Evolutionary conservation across 1,139 yeast genomes (phyloP).

Genomic region (Yamadazyma epiphylla): DNA sequence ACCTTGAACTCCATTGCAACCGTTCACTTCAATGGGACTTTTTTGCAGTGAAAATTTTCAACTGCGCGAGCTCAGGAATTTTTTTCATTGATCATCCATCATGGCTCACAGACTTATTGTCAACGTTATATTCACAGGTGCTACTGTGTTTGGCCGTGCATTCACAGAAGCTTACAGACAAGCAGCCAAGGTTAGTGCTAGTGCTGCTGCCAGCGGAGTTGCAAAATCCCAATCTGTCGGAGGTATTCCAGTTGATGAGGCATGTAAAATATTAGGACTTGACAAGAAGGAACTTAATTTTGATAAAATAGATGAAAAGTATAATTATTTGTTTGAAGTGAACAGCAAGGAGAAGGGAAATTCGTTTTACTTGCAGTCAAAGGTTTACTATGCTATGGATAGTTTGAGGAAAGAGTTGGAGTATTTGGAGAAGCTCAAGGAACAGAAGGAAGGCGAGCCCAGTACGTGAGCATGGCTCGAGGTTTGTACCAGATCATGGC

Average conservation of each 20-base stretch:
- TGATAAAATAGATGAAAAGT: slow-evolving; percentile 70
- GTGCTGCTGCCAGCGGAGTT: slow-evolving; percentile 52
- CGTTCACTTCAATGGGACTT: background rate
- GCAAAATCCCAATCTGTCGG: slow-evolving; percentile 50
- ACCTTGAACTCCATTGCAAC: background rate
- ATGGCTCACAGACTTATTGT: slow-evolving; percentile 90
- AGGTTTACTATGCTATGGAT: slow-evolving; percentile 71
- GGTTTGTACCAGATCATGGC: too few relatives aligned
- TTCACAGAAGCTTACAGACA: slow-evolving; percentile 96
- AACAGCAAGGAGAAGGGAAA: slow-evolving; percentile 94
- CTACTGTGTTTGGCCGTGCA: slow-evolving; percentile 93
- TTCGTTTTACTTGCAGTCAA: slow-evolving; percentile 86
- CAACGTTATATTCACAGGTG: slow-evolving; percentile 90
- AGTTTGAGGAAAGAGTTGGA: slow-evolving; percentile 44
- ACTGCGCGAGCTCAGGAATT: slow-evolving; percentile 1
- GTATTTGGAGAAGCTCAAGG: slow-evolving; percentile 35
- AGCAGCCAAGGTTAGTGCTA: slow-evolving; percentile 84
- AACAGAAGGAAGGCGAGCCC: slow-evolving; percentile 13
- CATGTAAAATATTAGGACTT: slow-evolving; percentile 84
- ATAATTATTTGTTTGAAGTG: slow-evolving; percentile 78
- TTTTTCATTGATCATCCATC: slow-evolving; percentile 1
- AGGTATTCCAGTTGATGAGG: slow-evolving; percentile 84
- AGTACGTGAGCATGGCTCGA: slow-evolving; percentile 1
- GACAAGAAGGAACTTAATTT: slow-evolving; percentile 53
- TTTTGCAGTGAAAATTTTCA: slow-evolving; percentile 1